These are phyloP conservation scores for Aspergillus sp. DNA, from an alignment of 2,329 filamentous ascomycete species.

Conservation along the genomic window DNA sequence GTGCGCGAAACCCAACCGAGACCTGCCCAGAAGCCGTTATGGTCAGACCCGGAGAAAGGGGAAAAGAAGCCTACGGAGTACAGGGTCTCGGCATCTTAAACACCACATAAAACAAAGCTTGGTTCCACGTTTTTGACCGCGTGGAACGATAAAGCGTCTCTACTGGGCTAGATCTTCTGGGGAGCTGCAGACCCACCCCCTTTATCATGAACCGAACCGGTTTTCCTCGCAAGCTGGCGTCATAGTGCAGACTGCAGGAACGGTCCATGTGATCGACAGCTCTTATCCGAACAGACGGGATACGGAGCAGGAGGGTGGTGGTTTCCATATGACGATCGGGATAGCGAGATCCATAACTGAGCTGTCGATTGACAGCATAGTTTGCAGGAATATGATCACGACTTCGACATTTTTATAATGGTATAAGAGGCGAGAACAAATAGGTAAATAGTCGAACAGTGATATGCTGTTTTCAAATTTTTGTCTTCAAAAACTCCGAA, in stretches of 20 bases:
- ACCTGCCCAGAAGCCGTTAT: not conserved
- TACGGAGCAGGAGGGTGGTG: not conserved
- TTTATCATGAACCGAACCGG: not conserved
- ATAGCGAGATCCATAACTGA: not conserved
- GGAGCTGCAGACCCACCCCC: not conserved
- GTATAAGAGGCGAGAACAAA: not conserved
- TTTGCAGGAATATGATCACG: not conserved
- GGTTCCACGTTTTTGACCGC: not conserved
- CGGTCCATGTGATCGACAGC: slow-evolving; percentile 1
- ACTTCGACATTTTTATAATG: not conserved
- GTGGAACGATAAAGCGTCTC: not conserved
- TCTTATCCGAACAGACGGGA: not conserved
- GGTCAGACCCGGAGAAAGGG: not conserved
- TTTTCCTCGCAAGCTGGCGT: not conserved
- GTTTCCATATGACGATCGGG: not conserved
- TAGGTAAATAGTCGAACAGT: not conserved
- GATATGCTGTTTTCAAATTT: not conserved
- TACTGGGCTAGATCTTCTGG: not conserved
- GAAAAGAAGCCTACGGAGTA: not conserved
- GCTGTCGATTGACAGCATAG: not conserved
- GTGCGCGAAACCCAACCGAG: not conserved
- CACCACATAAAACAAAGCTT: not conserved
- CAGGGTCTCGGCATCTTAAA: not conserved
- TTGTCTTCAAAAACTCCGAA: not conserved
- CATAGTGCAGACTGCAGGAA: slow-evolving; percentile 1